Conservation (phyloP, 179 eudicot genomes). For the Amaranthus tricolor region DNA sequence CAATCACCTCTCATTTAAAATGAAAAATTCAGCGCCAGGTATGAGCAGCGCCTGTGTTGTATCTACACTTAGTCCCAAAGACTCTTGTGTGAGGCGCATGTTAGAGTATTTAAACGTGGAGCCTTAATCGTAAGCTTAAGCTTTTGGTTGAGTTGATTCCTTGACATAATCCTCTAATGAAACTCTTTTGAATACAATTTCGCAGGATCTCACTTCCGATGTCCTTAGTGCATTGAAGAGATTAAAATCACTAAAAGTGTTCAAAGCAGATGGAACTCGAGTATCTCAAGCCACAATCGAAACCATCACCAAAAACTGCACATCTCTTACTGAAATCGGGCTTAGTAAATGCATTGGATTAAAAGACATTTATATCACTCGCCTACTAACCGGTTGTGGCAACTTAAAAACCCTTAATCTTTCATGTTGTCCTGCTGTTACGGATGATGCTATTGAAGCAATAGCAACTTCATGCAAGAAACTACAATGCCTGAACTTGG, state of each 20-base stretch:
- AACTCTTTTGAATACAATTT: not conserved
- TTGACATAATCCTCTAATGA: not conserved
- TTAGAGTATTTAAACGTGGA: too few species aligned
- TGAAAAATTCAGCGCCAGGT: too few species aligned
- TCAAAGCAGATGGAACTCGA: slow-evolving; percentile 62
- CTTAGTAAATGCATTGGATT: slow-evolving; percentile 74
- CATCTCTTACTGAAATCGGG: slow-evolving; percentile 53
- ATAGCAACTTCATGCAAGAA: slow-evolving; percentile 47
- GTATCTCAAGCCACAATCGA: slow-evolving; percentile 46
- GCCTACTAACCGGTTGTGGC: slow-evolving; percentile 47
- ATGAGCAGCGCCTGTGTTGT: too few species aligned
- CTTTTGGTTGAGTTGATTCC: not conserved
- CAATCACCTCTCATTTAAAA: too few species aligned
- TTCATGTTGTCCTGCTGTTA: slow-evolving; percentile 64
- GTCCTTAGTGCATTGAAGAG: slow-evolving; percentile 38
- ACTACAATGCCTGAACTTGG: slow-evolving; percentile 56
- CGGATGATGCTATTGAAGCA: slow-evolving; percentile 55
- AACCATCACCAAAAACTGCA: slow-evolving; percentile 42
- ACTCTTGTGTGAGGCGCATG: too few species aligned
- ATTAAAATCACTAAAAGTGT: slow-evolving; percentile 40
- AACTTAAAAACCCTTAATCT: slow-evolving; percentile 53
- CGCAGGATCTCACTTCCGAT: slow-evolving; percentile 57
- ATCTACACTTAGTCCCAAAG: too few species aligned
- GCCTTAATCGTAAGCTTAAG: too few species aligned
- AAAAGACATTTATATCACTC: slow-evolving; percentile 43